Percentiles rank a stretch among this genome's conserved stretches.
These are phyloP conservation scores for Teratosphaeria gauchensis DNA, from an alignment of 2,329 filamentous ascomycete species.

Conservation along the genomic window DNA sequence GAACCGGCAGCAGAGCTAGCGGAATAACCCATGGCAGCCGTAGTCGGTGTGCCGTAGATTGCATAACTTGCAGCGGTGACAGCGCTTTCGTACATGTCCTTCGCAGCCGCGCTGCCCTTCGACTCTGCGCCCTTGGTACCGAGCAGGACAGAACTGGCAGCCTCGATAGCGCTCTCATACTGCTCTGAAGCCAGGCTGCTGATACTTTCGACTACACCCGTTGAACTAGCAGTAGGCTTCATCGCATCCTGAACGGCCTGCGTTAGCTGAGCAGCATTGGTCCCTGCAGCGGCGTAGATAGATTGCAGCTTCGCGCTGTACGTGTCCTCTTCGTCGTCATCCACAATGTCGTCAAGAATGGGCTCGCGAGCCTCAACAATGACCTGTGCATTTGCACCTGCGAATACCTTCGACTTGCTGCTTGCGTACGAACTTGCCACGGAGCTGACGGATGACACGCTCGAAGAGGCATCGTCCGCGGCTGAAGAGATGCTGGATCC, in stretches of 20 bases:
- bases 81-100: slow-evolving; percentile 47
- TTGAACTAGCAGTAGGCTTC: slow-evolving; percentile 31
- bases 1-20: slow-evolving; percentile 27
- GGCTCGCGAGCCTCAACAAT: slow-evolving; percentile 38
- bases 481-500: too few relatives aligned
- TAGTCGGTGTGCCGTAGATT: slow-evolving; percentile 43
- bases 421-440: slow-evolving; percentile 8
- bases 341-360: slow-evolving; percentile 39
- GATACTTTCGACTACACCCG: slow-evolving; percentile 40
- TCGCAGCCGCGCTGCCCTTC: slow-evolving; percentile 41
- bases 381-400: slow-evolving; percentile 44
- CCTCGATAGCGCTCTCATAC: slow-evolving; percentile 47
- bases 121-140: slow-evolving; percentile 35
- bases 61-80: slow-evolving; percentile 50
- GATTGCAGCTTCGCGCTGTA: slow-evolving; percentile 44
- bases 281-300: slow-evolving; percentile 43
- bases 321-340: slow-evolving; percentile 31
- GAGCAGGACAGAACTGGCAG: slow-evolving; percentile 48
- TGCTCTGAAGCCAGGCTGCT: slow-evolving; percentile 47
- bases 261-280: slow-evolving; percentile 44
- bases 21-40: slow-evolving; percentile 28
- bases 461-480: slow-evolving; percentile 16
- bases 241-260: slow-evolving; percentile 48
- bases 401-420: slow-evolving; percentile 38
- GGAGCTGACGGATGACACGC: slow-evolving; percentile 2